Evolutionary conservation across 345 rosid species (phyloP), one percentile per base, ranked within the genome.

Genomic region (Eucalyptus pumila): DNA sequence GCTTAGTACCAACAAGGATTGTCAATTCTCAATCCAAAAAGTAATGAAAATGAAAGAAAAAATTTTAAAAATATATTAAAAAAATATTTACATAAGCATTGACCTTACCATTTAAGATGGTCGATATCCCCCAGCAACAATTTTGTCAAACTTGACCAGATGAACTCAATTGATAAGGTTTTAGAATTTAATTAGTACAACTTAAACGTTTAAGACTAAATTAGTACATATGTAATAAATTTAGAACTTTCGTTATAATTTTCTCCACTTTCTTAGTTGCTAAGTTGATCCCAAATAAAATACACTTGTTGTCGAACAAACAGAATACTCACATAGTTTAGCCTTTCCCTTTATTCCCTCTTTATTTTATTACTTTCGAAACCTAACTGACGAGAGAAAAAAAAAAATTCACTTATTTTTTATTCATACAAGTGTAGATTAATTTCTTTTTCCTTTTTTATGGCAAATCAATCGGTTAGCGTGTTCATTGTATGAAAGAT

Each of bases 121-220:
- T 24, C 0, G 6, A 4, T 6, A 23, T 56, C 12, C 3, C 3
- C 23, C 27, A 0, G 0, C 1, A 56, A 1, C 3, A 56, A 10
- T 0, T 56, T 56, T 56, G 30, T 2, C 30, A 24, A 56, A 24
- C 5, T 56, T 56, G 30, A 56, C 6, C 6, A 9, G 1, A 56
- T 56, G 6, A 56, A 56, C 4, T 24, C 0, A 56, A 56, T 56
- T 56, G 6, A 56, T 19, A 56, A 56, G 27, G 1, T 10, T 56
- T 24, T 56, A 56, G 14, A 56, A 56, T 23, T 24, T 10, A 10
- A 56, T 56, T 24, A 24, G 6, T 56, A 24, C 14, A 56, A 56
- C 0, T 56, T 9, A 24, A 56, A 56, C 0, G 2, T 56, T 56
- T 56, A 24, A 23, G 13, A 56, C 9, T 56, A 10, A 56, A 56